These are phyloP conservation scores for Bjerkandera adusta DNA, from an alignment of 1,284 basidiomycete genomes.

Conservation along the genomic window DNA sequence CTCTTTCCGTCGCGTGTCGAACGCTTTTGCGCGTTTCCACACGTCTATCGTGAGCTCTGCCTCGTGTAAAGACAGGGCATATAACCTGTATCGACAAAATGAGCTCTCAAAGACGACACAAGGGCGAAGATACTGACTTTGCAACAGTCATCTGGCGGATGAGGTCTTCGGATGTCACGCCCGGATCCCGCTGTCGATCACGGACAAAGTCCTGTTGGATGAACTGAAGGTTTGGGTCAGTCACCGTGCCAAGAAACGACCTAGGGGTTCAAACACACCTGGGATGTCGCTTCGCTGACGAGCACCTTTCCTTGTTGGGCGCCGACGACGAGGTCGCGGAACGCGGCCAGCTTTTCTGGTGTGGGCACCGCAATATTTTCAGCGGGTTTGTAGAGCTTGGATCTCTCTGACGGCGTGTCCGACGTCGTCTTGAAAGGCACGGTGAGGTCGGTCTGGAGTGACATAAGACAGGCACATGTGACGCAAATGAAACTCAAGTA, in stretches of 20 bases:
- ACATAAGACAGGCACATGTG: background rate
- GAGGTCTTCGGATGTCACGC: conserved; percentile 57
- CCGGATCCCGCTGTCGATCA: conserved; percentile 46
- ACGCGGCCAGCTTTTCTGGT: conserved; percentile 44
- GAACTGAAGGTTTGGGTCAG: conserved; percentile 37
- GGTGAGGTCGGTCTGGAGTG: conserved; percentile 49
- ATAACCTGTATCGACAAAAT: conserved; percentile 28
- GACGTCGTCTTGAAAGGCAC: conserved; percentile 41
- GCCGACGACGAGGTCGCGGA: conserved; percentile 52
- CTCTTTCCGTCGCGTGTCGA: conserved; percentile 33
- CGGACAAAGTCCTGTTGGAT: conserved; percentile 76
- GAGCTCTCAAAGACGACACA: background rate
- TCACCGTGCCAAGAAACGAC: background rate
- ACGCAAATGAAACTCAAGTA: conserved; percentile 21
- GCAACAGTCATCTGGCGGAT: conserved; percentile 62
- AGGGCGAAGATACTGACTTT: conserved; percentile 42
- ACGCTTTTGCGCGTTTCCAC: conserved; percentile 38
- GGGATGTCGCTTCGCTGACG: conserved; percentile 50
- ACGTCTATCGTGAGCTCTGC: conserved; percentile 34
- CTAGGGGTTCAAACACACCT: conserved; percentile 36
- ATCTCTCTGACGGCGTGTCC: conserved; percentile 10
- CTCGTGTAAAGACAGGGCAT: conserved; percentile 35
- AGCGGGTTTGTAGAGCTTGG: conserved; percentile 46
- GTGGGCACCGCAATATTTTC: conserved; percentile 44
- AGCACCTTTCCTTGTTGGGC: conserved; percentile 46